Evolutionary conservation across 208 protist genomes (phyloP).

Genomic region (Trypanosoma conorhini): DNA sequence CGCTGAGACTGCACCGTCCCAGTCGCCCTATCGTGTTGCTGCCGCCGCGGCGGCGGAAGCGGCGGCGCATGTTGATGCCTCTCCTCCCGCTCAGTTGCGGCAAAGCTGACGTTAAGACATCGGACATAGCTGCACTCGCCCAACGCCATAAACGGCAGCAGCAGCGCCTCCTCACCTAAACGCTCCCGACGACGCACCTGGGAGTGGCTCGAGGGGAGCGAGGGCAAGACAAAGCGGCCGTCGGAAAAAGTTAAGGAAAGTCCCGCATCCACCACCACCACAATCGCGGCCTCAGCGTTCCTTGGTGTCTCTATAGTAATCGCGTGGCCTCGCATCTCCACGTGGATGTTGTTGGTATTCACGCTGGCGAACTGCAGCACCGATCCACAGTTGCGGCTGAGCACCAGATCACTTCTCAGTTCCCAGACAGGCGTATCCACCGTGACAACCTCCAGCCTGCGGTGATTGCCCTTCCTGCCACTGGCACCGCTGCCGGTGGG

Average conservation of each 20-base stretch:
- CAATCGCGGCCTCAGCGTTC: slow-evolving; percentile 23
- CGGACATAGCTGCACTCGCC: slow-evolving; percentile 78
- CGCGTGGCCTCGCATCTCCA: slow-evolving; percentile 61
- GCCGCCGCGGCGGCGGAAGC: not conserved
- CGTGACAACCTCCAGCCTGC: slow-evolving; percentile 15
- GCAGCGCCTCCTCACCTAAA: slow-evolving; percentile 39
- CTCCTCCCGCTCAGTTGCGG: slow-evolving; percentile 32
- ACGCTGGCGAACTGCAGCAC: slow-evolving; percentile 69
- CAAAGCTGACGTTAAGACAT: slow-evolving; percentile 50
- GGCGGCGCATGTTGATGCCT: not conserved
- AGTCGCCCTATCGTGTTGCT: not conserved
- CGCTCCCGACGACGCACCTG: slow-evolving; percentile 24
- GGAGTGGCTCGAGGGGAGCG: not conserved
- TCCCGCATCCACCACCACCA: slow-evolving; percentile 69
- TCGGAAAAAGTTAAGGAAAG: slow-evolving; percentile 68
- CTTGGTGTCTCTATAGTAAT: slow-evolving; percentile 46
- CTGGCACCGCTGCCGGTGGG: not conserved
- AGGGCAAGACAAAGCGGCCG: slow-evolving; percentile 62
- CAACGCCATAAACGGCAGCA: slow-evolving; percentile 71
- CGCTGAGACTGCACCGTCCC: not conserved
- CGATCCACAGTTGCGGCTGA: slow-evolving; percentile 36
- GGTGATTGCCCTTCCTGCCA: not conserved
- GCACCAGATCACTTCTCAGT: slow-evolving; percentile 31
- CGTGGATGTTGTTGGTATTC: slow-evolving; percentile 69
- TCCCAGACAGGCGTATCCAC: slow-evolving; percentile 18